Percentiles rank a stretch among this genome's conserved stretches.
These are phyloP conservation scores for Aquilaria yunnanensis DNA, from an alignment of 345 rosid species.

Conservation along the genomic window DNA sequence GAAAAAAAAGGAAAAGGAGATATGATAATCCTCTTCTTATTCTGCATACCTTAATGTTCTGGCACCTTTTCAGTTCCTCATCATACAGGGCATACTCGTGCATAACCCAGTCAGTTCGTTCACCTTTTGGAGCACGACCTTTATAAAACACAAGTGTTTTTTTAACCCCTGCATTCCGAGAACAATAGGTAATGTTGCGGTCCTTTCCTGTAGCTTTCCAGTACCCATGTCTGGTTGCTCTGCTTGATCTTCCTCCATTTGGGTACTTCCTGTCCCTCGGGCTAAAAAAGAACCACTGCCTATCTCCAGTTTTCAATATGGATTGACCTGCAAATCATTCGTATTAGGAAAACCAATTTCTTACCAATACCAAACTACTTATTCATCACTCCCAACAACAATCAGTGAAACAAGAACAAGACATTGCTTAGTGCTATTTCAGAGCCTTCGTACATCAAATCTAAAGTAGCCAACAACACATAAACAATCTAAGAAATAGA, in stretches of 20 bases:
- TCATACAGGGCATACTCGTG: constrained; percentile 82
- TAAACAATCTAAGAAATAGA: too few species aligned
- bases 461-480: too few species aligned
- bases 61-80: constrained; percentile 67
- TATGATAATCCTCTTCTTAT: not conserved
- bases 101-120: constrained; percentile 96
- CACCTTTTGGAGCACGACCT: constrained; percentile 81
- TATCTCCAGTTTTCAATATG: constrained; percentile 62
- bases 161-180: constrained; percentile 66
- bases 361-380: too few species aligned
- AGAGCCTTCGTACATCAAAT: too few species aligned
- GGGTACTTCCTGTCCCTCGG: constrained; percentile 87
- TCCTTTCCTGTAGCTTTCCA: constrained; percentile 97
- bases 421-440: too few species aligned
- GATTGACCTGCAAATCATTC: constrained; percentile 41
- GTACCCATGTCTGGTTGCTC: constrained; percentile 69
- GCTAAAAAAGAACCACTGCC: constrained; percentile 93
- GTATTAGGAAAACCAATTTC: too few species aligned
- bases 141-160: constrained; percentile 78
- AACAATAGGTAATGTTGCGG: constrained; percentile 40
- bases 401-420: too few species aligned
- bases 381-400: too few species aligned
- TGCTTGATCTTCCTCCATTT: constrained; percentile 78
- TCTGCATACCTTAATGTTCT: constrained; percentile 50
- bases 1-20: not conserved